Evolutionary conservation across 768 basidiomycete species (phyloP).

Genomic region (Guyanaporus albipodus): DNA sequence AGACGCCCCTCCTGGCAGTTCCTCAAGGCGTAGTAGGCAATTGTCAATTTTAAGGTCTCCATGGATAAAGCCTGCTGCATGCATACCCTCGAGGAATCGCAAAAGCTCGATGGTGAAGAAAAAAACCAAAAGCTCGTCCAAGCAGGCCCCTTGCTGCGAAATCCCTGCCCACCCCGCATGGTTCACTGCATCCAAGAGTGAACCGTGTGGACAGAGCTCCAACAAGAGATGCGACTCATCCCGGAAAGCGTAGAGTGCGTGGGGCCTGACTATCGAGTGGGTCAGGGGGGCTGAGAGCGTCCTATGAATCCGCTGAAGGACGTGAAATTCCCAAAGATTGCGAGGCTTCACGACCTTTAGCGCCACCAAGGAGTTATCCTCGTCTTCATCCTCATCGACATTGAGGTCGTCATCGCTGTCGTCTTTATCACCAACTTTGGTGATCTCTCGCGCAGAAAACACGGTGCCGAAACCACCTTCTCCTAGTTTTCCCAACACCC

Average conservation of each 20-base stretch:
- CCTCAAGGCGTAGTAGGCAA: slow-evolving; percentile 88
- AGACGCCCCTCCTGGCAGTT: slow-evolving; percentile 64
- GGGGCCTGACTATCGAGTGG: slow-evolving; percentile 70
- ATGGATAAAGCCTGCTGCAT: slow-evolving; percentile 83
- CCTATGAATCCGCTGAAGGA: slow-evolving; percentile 73
- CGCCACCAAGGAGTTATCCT: slow-evolving; percentile 61
- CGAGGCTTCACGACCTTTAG: slow-evolving; percentile 89
- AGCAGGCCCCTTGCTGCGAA: slow-evolving; percentile 70
- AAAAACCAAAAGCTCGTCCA: slow-evolving; percentile 91
- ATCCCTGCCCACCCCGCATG: slow-evolving; percentile 71
- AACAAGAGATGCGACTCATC: slow-evolving; percentile 92
- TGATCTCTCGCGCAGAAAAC: slow-evolving; percentile 70
- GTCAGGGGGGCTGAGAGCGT: slow-evolving; percentile 57
- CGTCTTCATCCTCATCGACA: slow-evolving; percentile 48
- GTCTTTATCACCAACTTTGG: slow-evolving; percentile 39
- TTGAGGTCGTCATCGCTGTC: slow-evolving; percentile 45
- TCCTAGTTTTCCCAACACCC: slow-evolving; percentile 82
- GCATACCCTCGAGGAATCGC: slow-evolving; percentile 77
- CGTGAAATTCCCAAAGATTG: slow-evolving; percentile 89
- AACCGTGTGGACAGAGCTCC: slow-evolving; percentile 87
- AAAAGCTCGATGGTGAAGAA: slow-evolving; percentile 95
- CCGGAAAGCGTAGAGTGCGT: slow-evolving; percentile 73
- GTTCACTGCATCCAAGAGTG: slow-evolving; percentile 89
- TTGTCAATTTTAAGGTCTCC: slow-evolving; percentile 99
- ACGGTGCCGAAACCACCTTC: slow-evolving; percentile 97